phyloP scores from a whole-genome alignment of 163 green algal species.

The Trebouxia gelatinosa region DNA sequence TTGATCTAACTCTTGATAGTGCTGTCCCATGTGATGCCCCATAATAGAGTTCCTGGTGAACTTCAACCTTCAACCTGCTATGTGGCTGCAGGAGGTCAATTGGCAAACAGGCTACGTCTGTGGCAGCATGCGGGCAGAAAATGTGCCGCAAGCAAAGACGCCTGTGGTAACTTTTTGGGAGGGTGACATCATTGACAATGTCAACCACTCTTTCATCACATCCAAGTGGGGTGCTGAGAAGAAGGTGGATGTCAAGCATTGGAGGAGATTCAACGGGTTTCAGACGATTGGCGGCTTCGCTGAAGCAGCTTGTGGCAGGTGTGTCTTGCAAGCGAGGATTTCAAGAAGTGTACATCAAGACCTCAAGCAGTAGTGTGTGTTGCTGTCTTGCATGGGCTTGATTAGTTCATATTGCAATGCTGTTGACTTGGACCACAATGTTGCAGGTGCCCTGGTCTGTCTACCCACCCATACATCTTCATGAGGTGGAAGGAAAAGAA shows the following conservation, averaged over 20 bases:
- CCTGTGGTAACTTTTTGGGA: constrained; percentile 54
- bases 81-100: constrained; percentile 40
- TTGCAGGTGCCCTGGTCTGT: constrained; percentile 42
- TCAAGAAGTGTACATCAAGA: too few relatives aligned
- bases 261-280: constrained; percentile 68
- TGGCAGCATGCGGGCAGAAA: constrained; percentile 66
- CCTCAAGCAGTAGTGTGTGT: too few relatives aligned
- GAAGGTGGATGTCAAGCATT: constrained; percentile 73
- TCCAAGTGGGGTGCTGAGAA: constrained; percentile 64
- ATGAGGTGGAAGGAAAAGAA: constrained; percentile 87
- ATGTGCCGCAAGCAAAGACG: constrained; percentile 54
- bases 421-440: too few relatives aligned
- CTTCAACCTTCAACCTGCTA: not conserved
- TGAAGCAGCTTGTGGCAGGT: too few relatives aligned
- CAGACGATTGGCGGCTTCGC: constrained; percentile 44
- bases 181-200: constrained; percentile 86
- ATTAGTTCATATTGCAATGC: too few relatives aligned
- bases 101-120: constrained; percentile 51
- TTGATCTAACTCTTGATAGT: too few relatives aligned
- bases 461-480: constrained; percentile 64
- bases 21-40: not conserved
- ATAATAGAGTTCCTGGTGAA: not conserved
- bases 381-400: too few relatives aligned
- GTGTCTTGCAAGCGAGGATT: too few relatives aligned
- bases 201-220: constrained; percentile 79